Base-by-base conservation (phyloP, 371 early-diverging fungal species). In the Saksenaea oblongispora region DNA sequence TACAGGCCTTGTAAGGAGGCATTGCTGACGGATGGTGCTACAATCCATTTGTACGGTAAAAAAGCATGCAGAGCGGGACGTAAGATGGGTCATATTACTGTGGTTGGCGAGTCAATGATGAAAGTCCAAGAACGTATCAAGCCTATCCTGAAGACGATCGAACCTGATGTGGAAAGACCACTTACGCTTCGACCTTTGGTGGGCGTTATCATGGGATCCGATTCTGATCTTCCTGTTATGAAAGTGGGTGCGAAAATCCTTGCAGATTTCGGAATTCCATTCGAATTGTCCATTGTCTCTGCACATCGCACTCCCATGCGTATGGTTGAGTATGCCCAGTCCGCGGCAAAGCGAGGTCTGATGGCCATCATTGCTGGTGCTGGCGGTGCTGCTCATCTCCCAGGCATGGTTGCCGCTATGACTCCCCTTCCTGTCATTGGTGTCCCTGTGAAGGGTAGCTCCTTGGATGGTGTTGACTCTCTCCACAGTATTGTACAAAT, bases 361-460 rank as follows among this genome's bases (percentile, higher is more conserved):
- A 93, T 93, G 80, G 95, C 91, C 14, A 95, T 98, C 62, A 96
- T 98, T 74, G 98, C 98, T 15, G 98, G 91, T 35, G 98, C 98
- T 34, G 98, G 98, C 35, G 98, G 98, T 41, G 98, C 98, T 15
- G 98, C 98, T 24, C 98, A 97, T 79, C 80, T 98, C 53, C 98
- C 98, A 3, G 98, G 98, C 41, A 98, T 98, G 98, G 96, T 96
- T 1, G 98, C 98, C 28, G 95, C 96, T 28, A 82, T 96, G 76
- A 97, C 98, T 0, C 91, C 96, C 14, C 78, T 98, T 13, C 98
- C 97, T 4, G 98, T 98, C 36, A 92, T 98, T 67, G 98, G 98
- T 51, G 97, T 98, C 9, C 98, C 98, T 26, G 93, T 98, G 39
- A 93, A 94, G 54, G 90, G 95, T 55, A 94, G 90, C 67, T 86